Evolutionary conservation across 2,329 filamentous ascomycete genomes (phyloP).

Genomic region (Neofusicoccum laricinum): DNA sequence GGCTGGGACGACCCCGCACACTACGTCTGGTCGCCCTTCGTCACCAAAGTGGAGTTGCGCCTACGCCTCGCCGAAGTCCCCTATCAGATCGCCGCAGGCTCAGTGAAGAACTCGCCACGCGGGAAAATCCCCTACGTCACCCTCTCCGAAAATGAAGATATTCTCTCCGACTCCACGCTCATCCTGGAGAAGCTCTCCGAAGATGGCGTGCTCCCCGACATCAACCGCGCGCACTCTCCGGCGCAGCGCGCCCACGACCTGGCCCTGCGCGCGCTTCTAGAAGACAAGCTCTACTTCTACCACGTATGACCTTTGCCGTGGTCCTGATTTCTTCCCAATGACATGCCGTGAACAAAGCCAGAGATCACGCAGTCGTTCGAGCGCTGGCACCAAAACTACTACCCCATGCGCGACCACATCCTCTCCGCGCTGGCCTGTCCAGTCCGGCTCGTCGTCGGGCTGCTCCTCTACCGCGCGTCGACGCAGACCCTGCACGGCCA

Average conservation of each 20-base stretch:
- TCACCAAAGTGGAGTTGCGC: constrained; percentile 61
- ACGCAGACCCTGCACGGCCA: constrained; percentile 53
- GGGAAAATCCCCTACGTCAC: constrained; percentile 62
- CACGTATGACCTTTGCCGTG: constrained; percentile 33
- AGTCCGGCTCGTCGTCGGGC: constrained; percentile 50
- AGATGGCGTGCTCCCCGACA: constrained; percentile 43
- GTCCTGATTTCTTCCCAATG: too few species aligned
- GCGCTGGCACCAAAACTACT: constrained; percentile 60
- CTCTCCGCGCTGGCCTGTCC: constrained; percentile 53
- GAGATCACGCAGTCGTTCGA: constrained; percentile 42
- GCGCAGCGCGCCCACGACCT: constrained; percentile 48
- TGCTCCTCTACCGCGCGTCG: constrained; percentile 46
- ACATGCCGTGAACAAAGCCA: too few species aligned
- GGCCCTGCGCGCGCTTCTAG: constrained; percentile 53
- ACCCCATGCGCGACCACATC: constrained; percentile 54
- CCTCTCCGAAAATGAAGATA: constrained; percentile 19
- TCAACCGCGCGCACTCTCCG: constrained; percentile 46
- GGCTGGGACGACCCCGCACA: constrained; percentile 43
- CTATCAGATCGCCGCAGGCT: constrained; percentile 49
- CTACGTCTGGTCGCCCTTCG: constrained; percentile 61
- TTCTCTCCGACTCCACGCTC: constrained; percentile 54
- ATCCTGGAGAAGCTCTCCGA: constrained; percentile 50
- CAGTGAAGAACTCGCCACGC: constrained; percentile 46
- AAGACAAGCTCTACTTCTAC: constrained; percentile 61
- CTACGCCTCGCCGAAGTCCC: constrained; percentile 52